Base-by-base conservation (phyloP, 805 yeast species). In the Starmerella powellii region DNA sequence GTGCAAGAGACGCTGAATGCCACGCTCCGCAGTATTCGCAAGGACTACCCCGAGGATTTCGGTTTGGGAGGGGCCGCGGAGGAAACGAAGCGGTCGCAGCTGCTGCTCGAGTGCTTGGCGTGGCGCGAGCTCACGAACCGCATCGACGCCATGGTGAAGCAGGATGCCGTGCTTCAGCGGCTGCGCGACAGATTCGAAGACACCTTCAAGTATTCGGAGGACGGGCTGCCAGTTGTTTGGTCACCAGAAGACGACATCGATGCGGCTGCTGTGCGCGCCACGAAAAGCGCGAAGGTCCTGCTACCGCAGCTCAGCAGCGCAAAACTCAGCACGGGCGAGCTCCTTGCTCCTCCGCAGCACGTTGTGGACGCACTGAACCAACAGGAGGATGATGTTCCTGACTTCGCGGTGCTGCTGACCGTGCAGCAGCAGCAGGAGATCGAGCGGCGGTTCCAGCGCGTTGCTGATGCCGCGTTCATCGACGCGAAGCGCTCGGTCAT, bases 401-500 rank as follows among this genome's bases (percentile, higher is more conserved):
- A 59, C 8, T 60, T 55, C 26, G 53, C 49, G 24, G 76, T 70
- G 44, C 67, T 83, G 17, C 61, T 86, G 32, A 62, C 69, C 18
- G 72, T 73, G 19, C 53, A 65, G 6, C 82, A 80, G 46, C 78
- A 76, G 56, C 69, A 67, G 15, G 71, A 67, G 21, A 66, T 85
- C 2, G 59, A 68, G 44, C 63, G 65, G 44, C 75, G 75, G 53
- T 78, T 84, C 60, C 76, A 78, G 59, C 76, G 76, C 46, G 81
- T 80, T 53, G 73, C 83, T 17, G 94, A 86, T 58, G 74, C 87
- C 8, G 70, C 78, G 34, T 87, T 76, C 47, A 67, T 88, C 37
- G 96, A 87, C 55, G 86, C 96, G 16, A 87, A 83, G 60, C 74
- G 96, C 50, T 81, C 95, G 2, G 76, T 83, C 40, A 71, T 86